Evolutionary conservation across 129 eudicot species (phyloP).

Genomic region (Flaveria brownii): DNA sequence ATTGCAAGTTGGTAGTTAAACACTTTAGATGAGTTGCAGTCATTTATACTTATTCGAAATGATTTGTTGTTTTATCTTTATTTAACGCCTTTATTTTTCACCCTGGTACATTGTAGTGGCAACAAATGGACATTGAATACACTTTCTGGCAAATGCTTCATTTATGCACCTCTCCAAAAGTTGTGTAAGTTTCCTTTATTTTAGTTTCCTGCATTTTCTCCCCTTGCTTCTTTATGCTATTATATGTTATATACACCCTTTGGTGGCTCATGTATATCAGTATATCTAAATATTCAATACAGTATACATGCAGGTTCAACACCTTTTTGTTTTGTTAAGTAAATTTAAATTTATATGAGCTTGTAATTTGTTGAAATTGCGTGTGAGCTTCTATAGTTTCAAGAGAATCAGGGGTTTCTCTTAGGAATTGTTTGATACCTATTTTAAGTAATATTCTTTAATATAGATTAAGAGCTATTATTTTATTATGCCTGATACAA

Average conservation of each 20-base stretch:
- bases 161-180: constrained; percentile 96
- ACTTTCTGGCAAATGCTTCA: constrained; percentile 99
- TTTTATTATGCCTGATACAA: neutral
- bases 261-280: constrained; percentile 9
- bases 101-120: constrained; percentile 70
- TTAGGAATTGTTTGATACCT: neutral
- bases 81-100: constrained; percentile 19
- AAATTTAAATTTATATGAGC: neutral
- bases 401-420: neutral
- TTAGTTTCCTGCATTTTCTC: neutral
- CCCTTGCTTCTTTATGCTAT: constrained; percentile 4
- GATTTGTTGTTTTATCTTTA: constrained; percentile 23
- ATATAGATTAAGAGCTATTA: neutral
- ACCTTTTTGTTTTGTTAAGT: neutral
- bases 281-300: neutral
- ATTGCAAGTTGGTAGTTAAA: neutral
- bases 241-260: constrained; percentile 6
- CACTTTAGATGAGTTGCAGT: constrained; percentile 3
- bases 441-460: neutral
- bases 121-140: constrained; percentile 98
- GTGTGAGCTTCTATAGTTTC: neutral
- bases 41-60: constrained; percentile 14
- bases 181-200: constrained; percentile 72
- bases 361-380: neutral
- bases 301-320: neutral